A percentile compares a stretch with the other conserved stretches of the same genome.
These are phyloP conservation scores for Trichocladium antarcticum DNA, from an alignment of 495 filamentous ascomycete genomes.

Conservation along the genomic window DNA sequence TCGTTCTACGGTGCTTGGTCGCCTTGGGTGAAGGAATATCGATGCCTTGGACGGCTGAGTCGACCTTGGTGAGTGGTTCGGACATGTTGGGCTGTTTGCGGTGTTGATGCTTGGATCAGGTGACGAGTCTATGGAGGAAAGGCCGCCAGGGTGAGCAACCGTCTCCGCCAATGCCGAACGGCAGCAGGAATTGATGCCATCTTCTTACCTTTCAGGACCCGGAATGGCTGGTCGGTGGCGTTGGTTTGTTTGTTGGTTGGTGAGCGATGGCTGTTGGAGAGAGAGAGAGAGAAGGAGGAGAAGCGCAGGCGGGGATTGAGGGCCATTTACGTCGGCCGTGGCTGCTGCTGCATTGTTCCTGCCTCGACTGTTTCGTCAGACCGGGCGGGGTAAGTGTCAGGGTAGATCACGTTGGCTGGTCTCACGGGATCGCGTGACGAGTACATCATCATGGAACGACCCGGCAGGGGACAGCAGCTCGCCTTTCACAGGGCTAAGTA, in stretches of 20 bases:
- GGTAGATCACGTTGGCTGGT: slow-evolving; percentile 22
- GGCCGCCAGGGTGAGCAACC: slow-evolving; percentile 2
- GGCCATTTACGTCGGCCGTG: background rate
- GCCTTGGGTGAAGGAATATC: slow-evolving; percentile 43
- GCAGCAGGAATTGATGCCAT: background rate
- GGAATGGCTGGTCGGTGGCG: background rate
- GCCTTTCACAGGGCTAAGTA: slow-evolving; percentile 13
- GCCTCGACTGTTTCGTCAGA: slow-evolving; percentile 25
- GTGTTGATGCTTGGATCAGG: slow-evolving; percentile 4
- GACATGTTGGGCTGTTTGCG: slow-evolving; percentile 42
- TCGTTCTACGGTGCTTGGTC: slow-evolving; percentile 50
- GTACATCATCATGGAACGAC: slow-evolving; percentile 30
- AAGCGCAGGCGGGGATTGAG: slow-evolving; percentile 11
- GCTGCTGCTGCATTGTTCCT: slow-evolving; percentile 15
- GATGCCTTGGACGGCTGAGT: slow-evolving; percentile 73
- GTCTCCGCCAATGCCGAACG: background rate
- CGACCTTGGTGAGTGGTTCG: slow-evolving; percentile 68
- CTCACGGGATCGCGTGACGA: slow-evolving; percentile 26
- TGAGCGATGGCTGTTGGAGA: slow-evolving; percentile 7
- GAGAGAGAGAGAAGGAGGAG: slow-evolving; percentile 17
- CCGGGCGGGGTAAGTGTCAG: slow-evolving; percentile 30
- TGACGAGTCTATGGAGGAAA: slow-evolving; percentile 2
- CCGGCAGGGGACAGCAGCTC: slow-evolving; percentile 12
- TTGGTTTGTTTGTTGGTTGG: background rate
- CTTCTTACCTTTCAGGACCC: background rate